phyloP scores from a whole-genome alignment of 1,139 yeast species.

The Nakaseomyces kungkrabaensis region DNA sequence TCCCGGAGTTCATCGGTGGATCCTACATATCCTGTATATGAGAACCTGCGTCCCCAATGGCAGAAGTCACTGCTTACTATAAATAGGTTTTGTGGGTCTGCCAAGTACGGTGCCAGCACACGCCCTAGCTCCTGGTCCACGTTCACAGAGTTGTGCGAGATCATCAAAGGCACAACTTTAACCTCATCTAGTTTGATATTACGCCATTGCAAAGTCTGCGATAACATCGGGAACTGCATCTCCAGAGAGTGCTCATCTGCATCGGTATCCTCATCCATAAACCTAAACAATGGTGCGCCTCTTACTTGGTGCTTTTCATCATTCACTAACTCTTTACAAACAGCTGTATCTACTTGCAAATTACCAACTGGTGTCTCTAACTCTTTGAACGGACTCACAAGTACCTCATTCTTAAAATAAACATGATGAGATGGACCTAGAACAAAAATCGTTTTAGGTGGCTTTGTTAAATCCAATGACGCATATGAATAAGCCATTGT shows the following conservation, averaged over 20 bases:
- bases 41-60: slow-evolving; percentile 87
- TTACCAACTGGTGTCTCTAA: slow-evolving; percentile 81
- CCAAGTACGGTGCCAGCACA: slow-evolving; percentile 44
- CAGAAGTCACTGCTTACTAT: slow-evolving; percentile 87
- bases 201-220: slow-evolving; percentile 44
- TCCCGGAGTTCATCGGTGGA: slow-evolving; percentile 21
- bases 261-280: slow-evolving; percentile 55
- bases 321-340: slow-evolving; percentile 20
- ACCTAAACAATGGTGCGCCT: slow-evolving; percentile 35
- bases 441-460: slow-evolving; percentile 51
- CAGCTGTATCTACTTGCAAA: slow-evolving; percentile 51
- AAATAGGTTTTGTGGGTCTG: slow-evolving; percentile 45
- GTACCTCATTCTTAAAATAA: slow-evolving; percentile 56
- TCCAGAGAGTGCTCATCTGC: slow-evolving; percentile 89
- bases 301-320: slow-evolving; percentile 8
- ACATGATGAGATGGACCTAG: slow-evolving; percentile 93
- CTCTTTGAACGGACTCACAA: slow-evolving; percentile 42
- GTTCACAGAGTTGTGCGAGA: slow-evolving; percentile 49
- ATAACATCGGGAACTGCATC: slow-evolving; percentile 69
- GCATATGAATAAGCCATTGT: slow-evolving; percentile 71
- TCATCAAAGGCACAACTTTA: slow-evolving; percentile 66
- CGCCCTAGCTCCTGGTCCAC: slow-evolving; percentile 41
- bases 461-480: slow-evolving; percentile 43
- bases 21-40: slow-evolving; percentile 49
- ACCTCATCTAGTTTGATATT: slow-evolving; percentile 35